Base-by-base conservation (phyloP, 2,329 filamentous ascomycete species). In the Arthrobotrys iridis region DNA sequence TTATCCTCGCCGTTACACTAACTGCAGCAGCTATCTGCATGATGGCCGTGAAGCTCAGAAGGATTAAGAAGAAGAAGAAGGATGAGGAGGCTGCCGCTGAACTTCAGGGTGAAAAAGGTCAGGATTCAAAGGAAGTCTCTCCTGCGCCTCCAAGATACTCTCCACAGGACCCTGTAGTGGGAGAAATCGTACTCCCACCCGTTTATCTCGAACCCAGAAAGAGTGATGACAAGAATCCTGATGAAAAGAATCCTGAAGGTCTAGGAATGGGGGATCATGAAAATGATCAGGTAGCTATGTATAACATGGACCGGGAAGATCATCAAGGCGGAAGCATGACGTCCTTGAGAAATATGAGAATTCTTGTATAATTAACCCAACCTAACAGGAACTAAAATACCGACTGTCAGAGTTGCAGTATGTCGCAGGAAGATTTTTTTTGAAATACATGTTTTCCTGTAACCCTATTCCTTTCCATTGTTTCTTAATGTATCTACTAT, bases 81-180 rank as follows among this genome's bases (percentile, higher is more conserved):
- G 30, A 52, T 7, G 35, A 37, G 18, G 46, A 43, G 15, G 60
- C 37, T 1, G 41, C 28, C 2, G 35, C 18, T 13, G 37, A 28
- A 7, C 22, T 8, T 26, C 18, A n/a, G 10, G 5, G 35, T 20
- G 6, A 30, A 28, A 24, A 18, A 35, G 28, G 41, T 1, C n/a
- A 13, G 7, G 26, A 65, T 33, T 4, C 35, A 1, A 46, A 65
- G 20, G 24, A 20, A 3, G 62, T 55, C 10, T 55, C 62, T 41
- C 62, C 62, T 7, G 33, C 46, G 6, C 62, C 62, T 2, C 62
- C 62, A n/a, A 33, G 28, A 22, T 65, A 65, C 26, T 41, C 46
- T 5, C 4, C 43, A 24, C 13, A 65, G n/a, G 46, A 65, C 15
- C 30, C 26, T n/a, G 46, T 8, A 6, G 28, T 35, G 30, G 30